These are phyloP conservation scores for Medicago lupulina DNA, from an alignment of 306 rosid genomes.

Conservation along the genomic window DNA sequence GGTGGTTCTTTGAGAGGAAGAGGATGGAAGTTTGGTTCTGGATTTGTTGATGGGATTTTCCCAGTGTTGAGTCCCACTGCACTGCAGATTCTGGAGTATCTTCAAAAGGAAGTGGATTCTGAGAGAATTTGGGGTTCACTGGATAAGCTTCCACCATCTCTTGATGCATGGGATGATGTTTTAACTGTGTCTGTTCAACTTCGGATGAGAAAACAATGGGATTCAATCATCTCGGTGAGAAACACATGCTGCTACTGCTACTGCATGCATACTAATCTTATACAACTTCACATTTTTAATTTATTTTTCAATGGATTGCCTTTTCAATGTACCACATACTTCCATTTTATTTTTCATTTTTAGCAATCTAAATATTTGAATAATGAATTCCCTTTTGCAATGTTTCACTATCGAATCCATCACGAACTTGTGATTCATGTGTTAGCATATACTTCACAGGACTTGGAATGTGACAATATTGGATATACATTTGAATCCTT, in stretches of 20 bases:
- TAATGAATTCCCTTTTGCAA: too few relatives aligned
- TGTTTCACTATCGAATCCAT: too few relatives aligned
- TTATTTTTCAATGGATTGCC: not conserved
- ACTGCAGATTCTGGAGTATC: constrained; percentile 64
- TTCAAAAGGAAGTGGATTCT: constrained; percentile 60
- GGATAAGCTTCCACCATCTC: constrained; percentile 73
- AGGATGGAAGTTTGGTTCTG: constrained; percentile 97
- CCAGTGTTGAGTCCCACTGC: constrained; percentile 84
- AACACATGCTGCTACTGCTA: not conserved
- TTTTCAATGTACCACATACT: too few relatives aligned
- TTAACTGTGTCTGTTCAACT: constrained; percentile 85
- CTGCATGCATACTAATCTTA: not conserved
- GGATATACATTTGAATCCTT: too few relatives aligned
- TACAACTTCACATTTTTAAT: not conserved
- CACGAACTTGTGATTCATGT: too few relatives aligned
- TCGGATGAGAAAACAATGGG: constrained; percentile 82
- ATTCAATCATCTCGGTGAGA: constrained; percentile 75
- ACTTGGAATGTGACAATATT: too few relatives aligned
- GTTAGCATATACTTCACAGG: too few relatives aligned
- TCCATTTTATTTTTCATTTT: too few relatives aligned
- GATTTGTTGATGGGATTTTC: constrained; percentile 92
- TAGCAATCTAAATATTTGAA: too few relatives aligned
- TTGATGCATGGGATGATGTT: constrained; percentile 83
- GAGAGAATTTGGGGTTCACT: constrained; percentile 65
- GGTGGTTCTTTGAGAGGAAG: constrained; percentile 95